Evolutionary conservation across 2,329 filamentous ascomycete species (phyloP).

Genomic region (Aureobasidium zeae): DNA sequence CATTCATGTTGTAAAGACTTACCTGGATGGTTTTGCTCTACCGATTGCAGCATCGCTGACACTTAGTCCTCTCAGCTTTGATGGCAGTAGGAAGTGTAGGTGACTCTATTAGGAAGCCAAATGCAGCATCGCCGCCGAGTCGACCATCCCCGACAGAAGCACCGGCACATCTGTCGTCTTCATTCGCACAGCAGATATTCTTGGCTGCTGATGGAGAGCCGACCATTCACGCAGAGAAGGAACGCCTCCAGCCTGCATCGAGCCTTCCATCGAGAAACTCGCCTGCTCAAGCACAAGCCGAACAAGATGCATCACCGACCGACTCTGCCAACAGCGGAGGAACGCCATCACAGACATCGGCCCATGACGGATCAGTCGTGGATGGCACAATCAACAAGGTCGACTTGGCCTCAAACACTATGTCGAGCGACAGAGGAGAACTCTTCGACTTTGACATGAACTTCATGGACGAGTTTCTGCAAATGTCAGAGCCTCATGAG

Average conservation of each 20-base stretch:
- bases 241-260: background rate
- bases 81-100: background rate
- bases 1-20: background rate
- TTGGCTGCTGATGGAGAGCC: background rate
- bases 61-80: background rate
- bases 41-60: background rate
- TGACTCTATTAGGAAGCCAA: background rate
- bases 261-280: constrained; percentile 8
- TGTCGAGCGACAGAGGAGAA: background rate
- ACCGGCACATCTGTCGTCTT: background rate
- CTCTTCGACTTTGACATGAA: constrained; percentile 12
- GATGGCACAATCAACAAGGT: background rate
- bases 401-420: background rate
- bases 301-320: constrained; percentile 3
- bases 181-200: constrained; percentile 13
- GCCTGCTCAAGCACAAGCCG: constrained; percentile 3
- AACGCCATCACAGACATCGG: constrained; percentile 4
- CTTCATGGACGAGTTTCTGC: constrained; percentile 13
- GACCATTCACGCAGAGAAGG: background rate
- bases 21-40: background rate
- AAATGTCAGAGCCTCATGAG: constrained; percentile 4
- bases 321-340: background rate
- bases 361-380: background rate
- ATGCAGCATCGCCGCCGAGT: background rate
- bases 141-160: constrained; percentile 3